Percentiles rank a stretch among this genome's conserved stretches.
These are phyloP conservation scores for Salvia sclarea DNA, from an alignment of 305 asterid species.

Conservation along the genomic window DNA sequence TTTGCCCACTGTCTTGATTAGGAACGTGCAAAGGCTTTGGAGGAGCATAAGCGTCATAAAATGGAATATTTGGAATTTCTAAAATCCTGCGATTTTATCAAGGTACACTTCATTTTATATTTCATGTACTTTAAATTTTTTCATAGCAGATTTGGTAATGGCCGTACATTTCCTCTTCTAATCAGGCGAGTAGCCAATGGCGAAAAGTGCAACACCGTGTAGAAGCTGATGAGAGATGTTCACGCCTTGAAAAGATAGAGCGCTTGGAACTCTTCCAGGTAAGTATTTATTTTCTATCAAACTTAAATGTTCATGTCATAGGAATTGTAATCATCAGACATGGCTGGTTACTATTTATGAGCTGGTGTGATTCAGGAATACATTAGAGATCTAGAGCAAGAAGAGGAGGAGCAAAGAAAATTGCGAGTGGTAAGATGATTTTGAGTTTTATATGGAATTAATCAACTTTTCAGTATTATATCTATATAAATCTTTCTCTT, in stretches of 20 bases:
- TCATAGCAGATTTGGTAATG: neutral
- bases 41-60: constrained; percentile 70
- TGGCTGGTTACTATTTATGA: constrained; percentile 36
- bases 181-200: constrained; percentile 97
- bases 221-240: constrained; percentile 93
- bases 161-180: constrained; percentile 21
- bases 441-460: constrained; percentile 21
- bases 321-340: constrained; percentile 9
- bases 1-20: constrained; percentile 39
- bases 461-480: neutral
- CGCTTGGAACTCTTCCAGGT: constrained; percentile 97
- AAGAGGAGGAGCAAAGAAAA: constrained; percentile 90
- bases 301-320: constrained; percentile 18
- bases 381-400: constrained; percentile 78
- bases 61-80: constrained; percentile 73
- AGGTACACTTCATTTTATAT: constrained; percentile 45
- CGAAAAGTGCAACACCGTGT: constrained; percentile 88
- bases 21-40: constrained; percentile 88
- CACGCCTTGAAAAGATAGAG: constrained; percentile 84
- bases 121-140: constrained; percentile 29
- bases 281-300: constrained; percentile 16
- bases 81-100: constrained; percentile 87
- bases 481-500: constrained; percentile 23
- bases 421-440: constrained; percentile 59
- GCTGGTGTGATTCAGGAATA: constrained; percentile 69